Evolutionary conservation across 2,329 filamentous ascomycete species (phyloP).

Genomic region (Pleurostoma richardsiae): DNA sequence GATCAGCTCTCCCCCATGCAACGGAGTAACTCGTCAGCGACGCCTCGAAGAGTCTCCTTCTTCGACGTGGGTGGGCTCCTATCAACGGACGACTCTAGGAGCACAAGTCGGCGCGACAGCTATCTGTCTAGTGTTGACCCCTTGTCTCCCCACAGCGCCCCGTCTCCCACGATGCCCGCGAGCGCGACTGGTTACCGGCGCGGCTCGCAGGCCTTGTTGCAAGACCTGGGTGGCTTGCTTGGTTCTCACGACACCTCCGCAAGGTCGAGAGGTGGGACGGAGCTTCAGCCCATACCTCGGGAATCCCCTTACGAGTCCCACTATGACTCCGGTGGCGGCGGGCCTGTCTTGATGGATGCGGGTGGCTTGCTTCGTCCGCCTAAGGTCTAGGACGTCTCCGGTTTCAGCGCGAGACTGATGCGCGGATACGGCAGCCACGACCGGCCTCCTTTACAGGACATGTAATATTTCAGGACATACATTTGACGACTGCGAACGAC

Average conservation of each 20-base stretch:
- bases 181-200: conserved; percentile 38
- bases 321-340: neutral
- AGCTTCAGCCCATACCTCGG: conserved; percentile 41
- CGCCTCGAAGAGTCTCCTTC: conserved; percentile 65
- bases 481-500: no score
- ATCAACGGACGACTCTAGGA: conserved; percentile 28
- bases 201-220: conserved; percentile 53
- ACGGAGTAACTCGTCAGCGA: conserved; percentile 33
- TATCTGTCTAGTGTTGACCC: conserved; percentile 35
- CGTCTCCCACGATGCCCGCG: conserved; percentile 40
- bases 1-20: conserved; percentile 27
- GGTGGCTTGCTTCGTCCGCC: conserved; percentile 12
- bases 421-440: no score
- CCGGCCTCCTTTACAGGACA: no score
- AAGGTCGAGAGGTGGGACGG: conserved; percentile 26
- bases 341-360: conserved; percentile 12
- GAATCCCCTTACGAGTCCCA: conserved; percentile 1
- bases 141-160: conserved; percentile 25
- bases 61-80: conserved; percentile 80
- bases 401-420: no score
- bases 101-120: conserved; percentile 30
- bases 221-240: conserved; percentile 52
- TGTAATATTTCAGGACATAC: no score
- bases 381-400: no score
- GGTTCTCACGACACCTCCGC: conserved; percentile 27